These are phyloP conservation scores for Lathyrus tuberosus DNA, from an alignment of 306 rosid genomes.

Conservation along the genomic window DNA sequence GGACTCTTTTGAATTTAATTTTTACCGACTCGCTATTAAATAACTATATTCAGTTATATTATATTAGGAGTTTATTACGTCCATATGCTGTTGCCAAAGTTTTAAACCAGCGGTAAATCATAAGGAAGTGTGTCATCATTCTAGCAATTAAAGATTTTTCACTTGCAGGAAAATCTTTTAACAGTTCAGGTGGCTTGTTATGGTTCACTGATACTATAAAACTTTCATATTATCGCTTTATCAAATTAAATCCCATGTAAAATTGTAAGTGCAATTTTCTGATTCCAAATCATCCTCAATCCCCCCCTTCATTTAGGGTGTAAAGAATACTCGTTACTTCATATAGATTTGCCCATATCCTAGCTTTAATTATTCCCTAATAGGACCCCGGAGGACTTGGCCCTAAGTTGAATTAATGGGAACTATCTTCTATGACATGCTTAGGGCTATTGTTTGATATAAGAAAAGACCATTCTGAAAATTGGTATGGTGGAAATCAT, in stretches of 20 bases:
- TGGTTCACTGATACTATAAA: background rate
- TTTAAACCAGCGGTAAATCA: background rate
- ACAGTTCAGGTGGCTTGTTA: background rate
- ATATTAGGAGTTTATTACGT: too few relatives aligned
- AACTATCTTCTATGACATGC: constrained; percentile 22
- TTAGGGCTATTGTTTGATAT: constrained; percentile 15
- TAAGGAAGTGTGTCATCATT: background rate
- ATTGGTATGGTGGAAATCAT: constrained; percentile 7
- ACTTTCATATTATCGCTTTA: background rate
- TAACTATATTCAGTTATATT: too few relatives aligned
- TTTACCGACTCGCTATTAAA: too few relatives aligned
- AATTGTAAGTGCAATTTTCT: background rate
- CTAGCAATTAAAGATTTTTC: constrained; percentile 1
- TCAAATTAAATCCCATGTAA: constrained; percentile 11
- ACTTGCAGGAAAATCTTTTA: background rate
- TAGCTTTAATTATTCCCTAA: constrained; percentile 3
- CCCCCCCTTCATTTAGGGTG: background rate
- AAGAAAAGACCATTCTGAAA: background rate
- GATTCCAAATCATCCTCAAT: background rate
- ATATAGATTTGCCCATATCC: constrained; percentile 6
- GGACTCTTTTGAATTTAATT: too few relatives aligned
- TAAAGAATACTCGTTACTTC: background rate
- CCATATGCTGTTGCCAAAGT: too few relatives aligned
- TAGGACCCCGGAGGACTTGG: background rate
- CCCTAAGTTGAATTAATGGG: constrained; percentile 18